Conservation (phyloP, 169 alveolate genomes). For the Ichthyophthirius multifiliis region DNA sequence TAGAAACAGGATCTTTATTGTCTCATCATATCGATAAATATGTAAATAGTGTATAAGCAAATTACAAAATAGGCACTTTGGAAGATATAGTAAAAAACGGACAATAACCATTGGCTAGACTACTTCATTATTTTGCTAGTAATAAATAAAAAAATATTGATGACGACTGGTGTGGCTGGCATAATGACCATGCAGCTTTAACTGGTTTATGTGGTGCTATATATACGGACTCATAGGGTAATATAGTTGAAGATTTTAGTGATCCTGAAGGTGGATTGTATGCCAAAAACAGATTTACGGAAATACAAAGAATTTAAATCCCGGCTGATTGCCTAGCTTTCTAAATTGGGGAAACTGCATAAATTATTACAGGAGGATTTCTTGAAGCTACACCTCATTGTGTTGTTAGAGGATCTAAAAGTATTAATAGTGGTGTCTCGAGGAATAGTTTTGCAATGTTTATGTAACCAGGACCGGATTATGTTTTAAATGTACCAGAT, state of each 20-base stretch:
- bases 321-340: constrained; percentile 56
- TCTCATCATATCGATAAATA: constrained; percentile 62
- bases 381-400: constrained; percentile 76
- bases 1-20: constrained; percentile 48
- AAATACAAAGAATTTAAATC: constrained; percentile 34
- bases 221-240: constrained; percentile 33
- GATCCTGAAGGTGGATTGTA: constrained; percentile 60
- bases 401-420: constrained; percentile 36
- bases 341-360: constrained; percentile 75
- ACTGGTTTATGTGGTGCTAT: constrained; percentile 73
- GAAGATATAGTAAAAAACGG: constrained; percentile 16
- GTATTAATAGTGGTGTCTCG: constrained; percentile 8
- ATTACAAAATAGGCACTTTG: constrained; percentile 17
- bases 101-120: constrained; percentile 49
- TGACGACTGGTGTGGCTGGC: constrained; percentile 77
- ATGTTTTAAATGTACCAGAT: constrained; percentile 35
- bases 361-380: constrained; percentile 67
- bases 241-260: constrained; percentile 37
- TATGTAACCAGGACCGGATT: constrained; percentile 56
- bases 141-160: not conserved
- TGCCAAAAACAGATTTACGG: constrained; percentile 52
- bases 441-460: constrained; percentile 66
- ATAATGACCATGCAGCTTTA: constrained; percentile 65
- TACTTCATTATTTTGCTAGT: constrained; percentile 54
- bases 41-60: constrained; percentile 10